Base-by-base conservation (phyloP, 495 filamentous ascomycete species). In the Oleoguttula mirabilis region DNA sequence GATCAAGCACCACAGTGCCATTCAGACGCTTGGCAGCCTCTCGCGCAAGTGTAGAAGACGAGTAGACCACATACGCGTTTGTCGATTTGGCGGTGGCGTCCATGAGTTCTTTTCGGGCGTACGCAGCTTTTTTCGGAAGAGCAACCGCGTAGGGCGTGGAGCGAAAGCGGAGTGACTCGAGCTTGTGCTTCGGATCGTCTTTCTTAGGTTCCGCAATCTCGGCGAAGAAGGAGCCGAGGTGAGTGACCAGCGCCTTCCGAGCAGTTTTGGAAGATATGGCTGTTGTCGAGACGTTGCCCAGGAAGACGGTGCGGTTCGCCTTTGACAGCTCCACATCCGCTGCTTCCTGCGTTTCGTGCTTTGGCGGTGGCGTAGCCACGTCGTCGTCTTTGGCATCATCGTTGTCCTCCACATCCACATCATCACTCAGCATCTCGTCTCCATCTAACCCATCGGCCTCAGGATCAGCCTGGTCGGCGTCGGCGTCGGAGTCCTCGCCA, bases 21-120 rank as follows among this genome's bases (percentile, higher is more conserved):
- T 96, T 99, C 19, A 99, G 70, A 12, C 69, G 68, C 44, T 73
- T 70, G 17, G 79, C 73, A 2, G 88, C 88, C 54, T 82, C 76
- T 34, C 84, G 74, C 12, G 84, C 83, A 3, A 79, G 84, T 16
- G 72, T 61, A 4, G 75, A 47, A 3, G 82, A 82, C 36, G 71
- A 75, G 57, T 88, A 96, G 23, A 99, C 84, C 6, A 70, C 83
- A 55, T 99, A 99, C 3, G 92, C 92, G 52, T 99, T 94, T 37
- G 87, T 88, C 50, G 83, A 88, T 40, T 83, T 86, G 2, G 90
- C 88, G 1, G 92, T 96, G 16, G 81, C 75, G 36, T 83, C 77
- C 75, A 90, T 79, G 43, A 94, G 61, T 7, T 82, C 75, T 54
- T 83, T 81, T 41, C 75, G 79, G 32, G 84, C 86, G 57, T 77